Base-by-base conservation (phyloP, 345 rosid species). In the Citrus medica region DNA sequence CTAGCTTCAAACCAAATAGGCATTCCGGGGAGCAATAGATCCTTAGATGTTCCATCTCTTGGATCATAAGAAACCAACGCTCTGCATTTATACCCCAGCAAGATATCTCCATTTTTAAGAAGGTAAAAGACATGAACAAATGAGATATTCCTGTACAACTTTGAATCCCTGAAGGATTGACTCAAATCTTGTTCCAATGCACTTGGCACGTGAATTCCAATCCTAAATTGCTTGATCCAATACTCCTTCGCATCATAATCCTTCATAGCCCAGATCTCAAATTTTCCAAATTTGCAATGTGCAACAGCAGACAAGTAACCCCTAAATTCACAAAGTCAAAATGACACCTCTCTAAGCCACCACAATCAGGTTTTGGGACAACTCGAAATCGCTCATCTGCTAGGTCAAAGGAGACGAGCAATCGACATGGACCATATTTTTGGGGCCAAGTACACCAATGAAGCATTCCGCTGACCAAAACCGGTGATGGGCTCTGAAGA, bases 181-280 rank as follows among this genome's bases (percentile, higher is more conserved):
- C 17, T 46, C 48, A 42, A 37, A 37, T 37, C 40, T 37, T 37
- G 40, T 37, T 37, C 40, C 9, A 7, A 7, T 37, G 89, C 88
- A 80, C 89, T 91, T 2, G 98, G 98, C 80, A 86, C 75, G 82
- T 90, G 89, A 55, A 91, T 69, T 51, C 94, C 98, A 76, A 93
- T 81, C 66, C 74, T 86, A 79, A 73, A 88, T 40, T 90, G 85
- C 74, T 86, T 95, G 0, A 80, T 76, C 98, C 97, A 95, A 6
- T 98, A 90, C 46, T 87, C 94, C 53, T 88, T 87, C 74, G 73
- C 90, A 55, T 87, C 80, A 70, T 93, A 91, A 33, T 77, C 88
- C 81, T 87, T 91, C 98, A 93, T 93, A 0, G 88, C 90, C 99
- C 98, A 93, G 25, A 93, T 90, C 83, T 92, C 99, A 82, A 93